A percentile compares a stretch with the other conserved stretches of the same genome.
These are phyloP conservation scores for Gremmenia infestans DNA, from an alignment of 2,329 filamentous ascomycete species.

Conservation along the genomic window DNA sequence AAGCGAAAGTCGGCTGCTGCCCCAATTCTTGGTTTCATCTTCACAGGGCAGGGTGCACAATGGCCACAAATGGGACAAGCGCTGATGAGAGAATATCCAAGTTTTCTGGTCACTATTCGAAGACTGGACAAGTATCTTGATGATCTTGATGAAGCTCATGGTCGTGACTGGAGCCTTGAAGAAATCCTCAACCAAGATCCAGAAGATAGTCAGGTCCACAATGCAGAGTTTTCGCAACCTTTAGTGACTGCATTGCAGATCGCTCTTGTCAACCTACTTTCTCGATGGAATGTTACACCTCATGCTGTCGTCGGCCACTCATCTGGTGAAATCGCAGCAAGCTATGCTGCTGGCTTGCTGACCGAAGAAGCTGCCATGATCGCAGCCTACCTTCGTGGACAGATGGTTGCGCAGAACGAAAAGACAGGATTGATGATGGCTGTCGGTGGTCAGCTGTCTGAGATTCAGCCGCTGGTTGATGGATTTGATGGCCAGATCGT, in stretches of 20 bases:
- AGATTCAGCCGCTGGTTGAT: background rate
- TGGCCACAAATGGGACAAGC: slow-evolving; percentile 17
- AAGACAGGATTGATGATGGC: background rate
- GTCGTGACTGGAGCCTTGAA: background rate
- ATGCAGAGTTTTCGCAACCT: slow-evolving; percentile 8
- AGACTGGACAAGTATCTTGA: background rate
- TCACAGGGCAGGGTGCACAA: slow-evolving; percentile 15
- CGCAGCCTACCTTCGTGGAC: background rate
- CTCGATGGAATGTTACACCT: slow-evolving; percentile 10
- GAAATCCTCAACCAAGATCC: too few relatives aligned
- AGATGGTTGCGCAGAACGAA: background rate
- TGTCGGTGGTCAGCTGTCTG: background rate
- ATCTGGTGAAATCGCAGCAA: slow-evolving; percentile 8
- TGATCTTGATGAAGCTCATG: background rate
- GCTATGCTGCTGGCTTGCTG: slow-evolving; percentile 13
- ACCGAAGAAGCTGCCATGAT: slow-evolving; percentile 11
- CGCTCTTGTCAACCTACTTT: slow-evolving; percentile 19
- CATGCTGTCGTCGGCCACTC: slow-evolving; percentile 10
- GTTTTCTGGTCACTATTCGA: background rate
- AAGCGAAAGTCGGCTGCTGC: too few relatives aligned
- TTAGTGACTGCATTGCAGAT: slow-evolving; percentile 22
- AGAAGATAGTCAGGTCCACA: too few relatives aligned
- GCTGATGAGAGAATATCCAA: slow-evolving; percentile 9
- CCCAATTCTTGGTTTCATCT: slow-evolving; percentile 11
- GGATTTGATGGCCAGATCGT: background rate